Conservation (phyloP, 495 filamentous ascomycete genomes). For the Neurospora sublineolata region DNA sequence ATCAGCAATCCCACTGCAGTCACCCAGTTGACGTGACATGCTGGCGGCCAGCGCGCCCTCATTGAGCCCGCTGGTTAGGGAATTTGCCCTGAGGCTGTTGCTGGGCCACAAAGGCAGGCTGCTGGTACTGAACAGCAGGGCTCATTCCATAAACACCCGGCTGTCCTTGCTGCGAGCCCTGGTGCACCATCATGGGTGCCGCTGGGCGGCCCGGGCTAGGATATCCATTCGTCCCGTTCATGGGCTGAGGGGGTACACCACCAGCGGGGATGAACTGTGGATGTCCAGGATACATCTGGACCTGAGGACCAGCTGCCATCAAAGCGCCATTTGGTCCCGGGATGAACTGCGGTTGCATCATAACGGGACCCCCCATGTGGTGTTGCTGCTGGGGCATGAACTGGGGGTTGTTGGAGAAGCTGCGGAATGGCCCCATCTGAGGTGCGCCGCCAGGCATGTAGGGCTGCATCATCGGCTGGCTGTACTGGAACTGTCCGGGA, state of each 20-base stretch:
- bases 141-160: constrained; percentile 53
- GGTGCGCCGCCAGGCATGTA: constrained; percentile 56
- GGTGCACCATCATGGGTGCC: constrained; percentile 66
- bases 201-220: constrained; percentile 69
- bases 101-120: constrained; percentile 45
- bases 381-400: constrained; percentile 53
- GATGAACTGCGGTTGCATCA: constrained; percentile 64
- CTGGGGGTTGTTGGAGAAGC: constrained; percentile 47
- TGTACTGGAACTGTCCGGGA: constrained; percentile 55
- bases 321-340: constrained; percentile 35
- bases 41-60: constrained; percentile 6
- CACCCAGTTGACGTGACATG: neutral
- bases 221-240: constrained; percentile 57
- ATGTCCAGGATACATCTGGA: constrained; percentile 58
- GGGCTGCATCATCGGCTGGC: constrained; percentile 60
- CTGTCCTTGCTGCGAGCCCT: constrained; percentile 66
- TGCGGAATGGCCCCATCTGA: constrained; percentile 41
- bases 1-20: neutral
- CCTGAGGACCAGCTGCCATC: constrained; percentile 53
- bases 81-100: constrained; percentile 62
- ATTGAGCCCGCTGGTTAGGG: constrained; percentile 22
- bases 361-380: constrained; percentile 62
- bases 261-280: constrained; percentile 53
- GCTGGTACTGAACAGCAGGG: constrained; percentile 53
- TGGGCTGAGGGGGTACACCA: constrained; percentile 48